These are phyloP conservation scores for Scutellaria baicalensis DNA, from an alignment of 257 asterid genomes.

Conservation along the genomic window DNA sequence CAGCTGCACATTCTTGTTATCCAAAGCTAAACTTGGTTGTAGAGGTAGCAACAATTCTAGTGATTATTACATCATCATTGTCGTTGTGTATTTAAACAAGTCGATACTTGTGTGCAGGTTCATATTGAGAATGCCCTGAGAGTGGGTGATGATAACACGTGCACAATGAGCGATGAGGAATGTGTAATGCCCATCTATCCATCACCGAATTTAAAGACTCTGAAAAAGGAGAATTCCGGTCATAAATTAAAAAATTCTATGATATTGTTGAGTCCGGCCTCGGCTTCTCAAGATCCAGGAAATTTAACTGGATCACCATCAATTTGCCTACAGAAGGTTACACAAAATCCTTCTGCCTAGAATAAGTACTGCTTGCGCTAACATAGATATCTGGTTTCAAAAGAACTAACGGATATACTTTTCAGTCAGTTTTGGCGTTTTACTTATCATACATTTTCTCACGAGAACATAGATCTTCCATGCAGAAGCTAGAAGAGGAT, in stretches of 20 bases:
- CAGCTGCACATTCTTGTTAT: slow-evolving; percentile 49
- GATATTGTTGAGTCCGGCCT: not conserved
- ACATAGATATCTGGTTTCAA: not conserved
- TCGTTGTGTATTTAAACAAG: not conserved
- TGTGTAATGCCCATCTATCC: not conserved
- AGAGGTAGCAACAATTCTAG: slow-evolving; percentile 35
- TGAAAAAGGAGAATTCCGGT: slow-evolving; percentile 1
- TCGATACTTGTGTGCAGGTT: slow-evolving; percentile 23
- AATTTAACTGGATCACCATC: not conserved
- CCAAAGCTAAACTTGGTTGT: slow-evolving; percentile 37
- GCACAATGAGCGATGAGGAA: not conserved
- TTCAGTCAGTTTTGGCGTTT: not conserved
- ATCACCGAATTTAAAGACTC: slow-evolving; percentile 15
- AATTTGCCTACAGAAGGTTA: slow-evolving; percentile 22
- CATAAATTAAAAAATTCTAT: not conserved
- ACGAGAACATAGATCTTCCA: not conserved
- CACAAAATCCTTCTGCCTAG: not conserved
- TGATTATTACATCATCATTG: not conserved
- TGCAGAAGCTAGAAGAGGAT: slow-evolving; percentile 38
- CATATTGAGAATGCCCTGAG: slow-evolving; percentile 14
- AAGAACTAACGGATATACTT: not conserved
- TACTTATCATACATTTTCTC: not conserved
- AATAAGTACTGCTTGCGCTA: no score
- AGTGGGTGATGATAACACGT: not conserved
- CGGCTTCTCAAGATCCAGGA: slow-evolving; percentile 5